These are phyloP conservation scores for Henckelia pumila DNA, from an alignment of 257 asterid genomes.

Conservation along the genomic window DNA sequence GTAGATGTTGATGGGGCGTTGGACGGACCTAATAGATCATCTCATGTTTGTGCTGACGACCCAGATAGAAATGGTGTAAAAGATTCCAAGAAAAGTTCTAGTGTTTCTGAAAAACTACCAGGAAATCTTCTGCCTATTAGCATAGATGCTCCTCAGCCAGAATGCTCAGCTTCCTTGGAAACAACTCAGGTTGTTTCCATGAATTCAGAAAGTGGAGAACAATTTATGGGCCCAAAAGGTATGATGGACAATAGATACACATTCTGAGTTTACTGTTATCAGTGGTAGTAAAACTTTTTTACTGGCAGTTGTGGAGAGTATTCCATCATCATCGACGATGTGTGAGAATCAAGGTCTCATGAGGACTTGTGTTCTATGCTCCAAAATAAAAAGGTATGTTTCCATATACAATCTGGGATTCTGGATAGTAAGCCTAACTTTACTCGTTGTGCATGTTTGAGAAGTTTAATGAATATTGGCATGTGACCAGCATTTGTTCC, in stretches of 20 bases:
- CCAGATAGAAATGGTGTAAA: slow-evolving; percentile 29
- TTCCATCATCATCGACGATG: slow-evolving; percentile 29
- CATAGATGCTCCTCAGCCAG: slow-evolving; percentile 31
- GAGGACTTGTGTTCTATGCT: slow-evolving; percentile 48
- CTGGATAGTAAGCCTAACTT: neutral
- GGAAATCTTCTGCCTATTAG: slow-evolving; percentile 27
- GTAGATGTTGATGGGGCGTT: slow-evolving; percentile 32
- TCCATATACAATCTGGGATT: slow-evolving; percentile 7
- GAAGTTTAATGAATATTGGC: neutral
- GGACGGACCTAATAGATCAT: slow-evolving; percentile 31
- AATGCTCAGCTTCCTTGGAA: slow-evolving; percentile 28
- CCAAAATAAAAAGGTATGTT: slow-evolving; percentile 51
- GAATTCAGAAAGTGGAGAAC: slow-evolving; percentile 25
- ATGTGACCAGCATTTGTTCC: neutral
- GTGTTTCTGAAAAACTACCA: slow-evolving; percentile 16
- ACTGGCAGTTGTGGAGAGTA: slow-evolving; percentile 33
- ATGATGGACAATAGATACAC: slow-evolving; percentile 17
- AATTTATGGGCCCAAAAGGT: slow-evolving; percentile 25
- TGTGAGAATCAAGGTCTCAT: slow-evolving; percentile 27
- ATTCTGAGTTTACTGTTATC: slow-evolving; percentile 17
- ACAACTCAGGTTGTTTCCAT: slow-evolving; percentile 29
- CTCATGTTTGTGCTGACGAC: slow-evolving; percentile 30
- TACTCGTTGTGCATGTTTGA: neutral
- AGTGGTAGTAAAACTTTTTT: slow-evolving; percentile 18
- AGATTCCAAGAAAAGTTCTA: slow-evolving; percentile 22